These are phyloP conservation scores for Saturnispora sanitii DNA, from an alignment of 805 yeast species.

Conservation along the genomic window DNA sequence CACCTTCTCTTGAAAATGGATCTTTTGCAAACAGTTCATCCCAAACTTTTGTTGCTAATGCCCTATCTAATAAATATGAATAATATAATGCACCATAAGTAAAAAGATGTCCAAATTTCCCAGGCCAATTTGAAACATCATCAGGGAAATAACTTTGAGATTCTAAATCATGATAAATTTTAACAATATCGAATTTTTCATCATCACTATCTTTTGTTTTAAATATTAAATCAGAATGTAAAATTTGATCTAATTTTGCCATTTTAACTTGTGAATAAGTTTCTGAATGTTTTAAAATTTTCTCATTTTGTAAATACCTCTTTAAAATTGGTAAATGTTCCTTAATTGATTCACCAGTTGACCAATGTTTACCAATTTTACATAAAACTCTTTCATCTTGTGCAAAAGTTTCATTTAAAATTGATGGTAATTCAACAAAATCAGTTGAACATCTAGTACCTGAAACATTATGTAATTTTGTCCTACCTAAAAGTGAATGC, in stretches of 20 bases:
- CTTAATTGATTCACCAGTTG: constrained; percentile 55
- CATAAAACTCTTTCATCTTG: constrained; percentile 67
- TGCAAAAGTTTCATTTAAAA: constrained; percentile 92
- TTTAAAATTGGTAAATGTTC: constrained; percentile 31
- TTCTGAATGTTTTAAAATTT: constrained; percentile 56
- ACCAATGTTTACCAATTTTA: constrained; percentile 61
- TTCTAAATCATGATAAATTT: constrained; percentile 60
- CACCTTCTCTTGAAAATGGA: constrained; percentile 66
- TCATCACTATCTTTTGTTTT: constrained; percentile 24
- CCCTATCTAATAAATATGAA: constrained; percentile 83
- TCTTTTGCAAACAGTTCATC: constrained; percentile 54
- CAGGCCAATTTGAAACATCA: constrained; percentile 75
- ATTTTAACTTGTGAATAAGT: constrained; percentile 79
- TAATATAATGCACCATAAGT: constrained; percentile 94
- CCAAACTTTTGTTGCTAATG: constrained; percentile 85
- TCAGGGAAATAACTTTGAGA: constrained; percentile 51
- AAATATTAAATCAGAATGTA: constrained; percentile 43
- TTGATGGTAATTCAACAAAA: constrained; percentile 93
- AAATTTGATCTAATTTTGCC: constrained; percentile 78
- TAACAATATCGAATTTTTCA: constrained; percentile 41
- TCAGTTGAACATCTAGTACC: constrained; percentile 96
- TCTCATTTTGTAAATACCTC: constrained; percentile 41
- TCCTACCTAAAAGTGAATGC: constrained; percentile 94
- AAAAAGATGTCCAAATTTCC: constrained; percentile 84
- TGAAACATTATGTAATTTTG: constrained; percentile 79